Conservation (phyloP, 192 early-diverging fungal species). For the Backusella liffmaniae region DNA sequence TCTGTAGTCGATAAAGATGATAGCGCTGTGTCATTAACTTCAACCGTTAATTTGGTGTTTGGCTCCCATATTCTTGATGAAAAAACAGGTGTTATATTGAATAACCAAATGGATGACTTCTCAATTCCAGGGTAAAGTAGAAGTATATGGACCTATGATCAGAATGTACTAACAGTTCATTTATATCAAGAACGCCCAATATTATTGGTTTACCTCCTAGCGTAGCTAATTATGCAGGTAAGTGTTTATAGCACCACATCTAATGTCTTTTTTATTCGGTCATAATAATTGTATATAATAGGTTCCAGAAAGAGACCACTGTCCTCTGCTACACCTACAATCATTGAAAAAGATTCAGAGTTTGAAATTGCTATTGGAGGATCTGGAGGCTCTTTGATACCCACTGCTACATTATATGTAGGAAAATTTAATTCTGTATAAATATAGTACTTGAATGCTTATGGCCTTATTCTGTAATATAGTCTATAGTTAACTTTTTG, state of each 20-base stretch:
- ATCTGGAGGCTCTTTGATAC: conserved; percentile 84
- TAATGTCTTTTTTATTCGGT: not conserved
- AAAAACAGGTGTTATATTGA: conserved; percentile 84
- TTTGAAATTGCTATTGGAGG: conserved; percentile 81
- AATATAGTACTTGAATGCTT: not conserved
- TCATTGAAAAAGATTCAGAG: conserved; percentile 59
- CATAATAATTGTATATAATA: conserved; percentile 22
- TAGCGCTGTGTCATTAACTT: conserved; percentile 82
- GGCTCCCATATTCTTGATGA: conserved; percentile 87
- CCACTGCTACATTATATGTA: conserved; percentile 68
- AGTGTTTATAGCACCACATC: not conserved
- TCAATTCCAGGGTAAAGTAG: conserved; percentile 55
- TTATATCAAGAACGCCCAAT: conserved; percentile 47
- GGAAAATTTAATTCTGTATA: not conserved
- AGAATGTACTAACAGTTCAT: not conserved
- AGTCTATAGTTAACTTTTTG: conserved; percentile 73
- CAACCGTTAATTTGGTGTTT: conserved; percentile 88
- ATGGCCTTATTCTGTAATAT: conserved; percentile 8
- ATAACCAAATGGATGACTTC: conserved; percentile 97
- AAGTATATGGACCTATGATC: not conserved
- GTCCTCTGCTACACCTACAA: conserved; percentile 63
- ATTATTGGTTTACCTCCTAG: conserved; percentile 81
- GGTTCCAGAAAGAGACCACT: conserved; percentile 83
- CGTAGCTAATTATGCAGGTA: conserved; percentile 74
- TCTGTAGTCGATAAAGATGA: conserved; percentile 75